Evolutionary conservation across 345 rosid species (phyloP).

Genomic region (Syzygium grande): DNA sequence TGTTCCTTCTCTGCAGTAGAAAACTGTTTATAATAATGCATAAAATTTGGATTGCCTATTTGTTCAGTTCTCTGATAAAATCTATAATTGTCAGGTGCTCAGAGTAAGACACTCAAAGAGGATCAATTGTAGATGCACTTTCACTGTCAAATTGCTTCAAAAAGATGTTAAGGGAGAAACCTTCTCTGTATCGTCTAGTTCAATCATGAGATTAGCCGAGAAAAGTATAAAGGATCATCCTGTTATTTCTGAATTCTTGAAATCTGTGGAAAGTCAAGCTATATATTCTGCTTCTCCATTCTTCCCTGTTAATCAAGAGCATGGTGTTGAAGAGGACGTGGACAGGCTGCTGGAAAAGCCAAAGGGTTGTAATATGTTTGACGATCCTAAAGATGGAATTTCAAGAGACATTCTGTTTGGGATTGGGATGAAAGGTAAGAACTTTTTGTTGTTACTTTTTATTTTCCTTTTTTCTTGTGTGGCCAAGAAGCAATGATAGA

Average conservation of each 20-base stretch:
- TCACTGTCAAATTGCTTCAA: slow-evolving; percentile 5
- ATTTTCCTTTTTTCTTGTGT: not conserved
- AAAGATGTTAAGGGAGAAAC: not conserved
- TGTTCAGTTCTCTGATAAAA: not conserved
- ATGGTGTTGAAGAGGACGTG: not conserved
- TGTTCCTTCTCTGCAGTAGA: not conserved
- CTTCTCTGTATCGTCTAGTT: slow-evolving; percentile 1
- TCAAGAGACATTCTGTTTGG: slow-evolving; percentile 1
- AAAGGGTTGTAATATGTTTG: not conserved
- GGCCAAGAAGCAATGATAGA: not conserved
- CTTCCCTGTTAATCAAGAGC: not conserved
- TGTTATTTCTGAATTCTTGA: not conserved
- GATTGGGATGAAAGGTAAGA: slow-evolving; percentile 3
- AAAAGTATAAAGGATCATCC: slow-evolving; percentile 5
- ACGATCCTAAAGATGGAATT: not conserved
- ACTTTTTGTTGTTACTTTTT: not conserved
- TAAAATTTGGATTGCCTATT: not conserved
- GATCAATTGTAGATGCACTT: slow-evolving; percentile 9
- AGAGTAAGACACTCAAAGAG: slow-evolving; percentile 10
- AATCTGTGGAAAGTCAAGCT: not conserved
- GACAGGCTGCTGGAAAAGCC: slow-evolving; percentile 1
- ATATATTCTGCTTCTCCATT: not conserved
- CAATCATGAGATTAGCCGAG: slow-evolving; percentile 11
- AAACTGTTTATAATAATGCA: not conserved
- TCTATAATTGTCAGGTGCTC: slow-evolving; percentile 1